Evolutionary conservation across 2,329 filamentous ascomycete species (phyloP), one percentile per base, ranked within the genome.

Genomic region (Periglandula ipomoeae): DNA sequence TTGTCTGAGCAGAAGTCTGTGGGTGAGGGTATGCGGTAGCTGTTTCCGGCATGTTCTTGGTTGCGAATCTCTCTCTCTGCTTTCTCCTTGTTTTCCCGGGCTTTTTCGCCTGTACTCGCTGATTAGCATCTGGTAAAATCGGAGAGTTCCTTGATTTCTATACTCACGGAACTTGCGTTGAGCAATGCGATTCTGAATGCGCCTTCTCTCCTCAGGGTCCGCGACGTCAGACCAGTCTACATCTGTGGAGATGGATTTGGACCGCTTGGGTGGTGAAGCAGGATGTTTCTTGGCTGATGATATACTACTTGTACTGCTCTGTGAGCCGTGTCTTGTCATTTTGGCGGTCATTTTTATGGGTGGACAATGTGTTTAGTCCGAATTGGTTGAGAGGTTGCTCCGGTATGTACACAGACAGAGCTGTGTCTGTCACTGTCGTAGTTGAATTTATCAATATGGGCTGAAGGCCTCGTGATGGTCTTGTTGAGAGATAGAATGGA

Each of bases 171-270:
- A 89, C 58, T 87, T 87, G 55, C 85, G 75, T 59, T 89, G 85
- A 2, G 85, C 85, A 52, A 88, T 77, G 47, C 84, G 78, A 61
- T 89, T 89, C 62, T 89, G 85, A 45, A 89, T 84, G 52, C 84
- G 81, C 53, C 85, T 73, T 59, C 85, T 75, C 67, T 87, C 82
- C 52, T 81, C 81, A 0, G 83, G 82, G 56, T 89, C 84, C 6
- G 76, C 78, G 39, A 89, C 74, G 0, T 82, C 76, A 24, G 77
- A 73, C 85, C 85, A 89, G 66, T 87, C 79, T 53, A 85, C 75
- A 3, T 69, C 69, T 54, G 73, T 75, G 20, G 63, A 44, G 27
- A 58, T 68, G 5, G 70, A 62, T 53, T 70, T 75, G 44, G 62
- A 57, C 49, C 67, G 71, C 4, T 64, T 64, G 4, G 67, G 61